phyloP scores from a whole-genome alignment of 805 yeast species.

The Metschnikowia colocasiae region DNA sequence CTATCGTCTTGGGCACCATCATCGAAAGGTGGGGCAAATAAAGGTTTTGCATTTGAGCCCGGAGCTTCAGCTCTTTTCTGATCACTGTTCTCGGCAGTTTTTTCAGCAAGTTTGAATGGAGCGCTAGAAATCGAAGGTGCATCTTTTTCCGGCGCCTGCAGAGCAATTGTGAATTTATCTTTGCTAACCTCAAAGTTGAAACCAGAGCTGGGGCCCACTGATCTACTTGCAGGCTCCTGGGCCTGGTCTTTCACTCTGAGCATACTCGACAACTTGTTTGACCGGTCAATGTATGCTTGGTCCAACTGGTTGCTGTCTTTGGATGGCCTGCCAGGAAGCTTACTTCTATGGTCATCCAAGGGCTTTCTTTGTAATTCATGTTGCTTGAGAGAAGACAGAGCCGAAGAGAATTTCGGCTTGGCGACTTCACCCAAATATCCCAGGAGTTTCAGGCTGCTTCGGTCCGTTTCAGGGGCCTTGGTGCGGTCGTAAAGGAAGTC shows the following conservation, averaged over 20 bases:
- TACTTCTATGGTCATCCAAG: neutral
- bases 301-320: slow-evolving; percentile 22
- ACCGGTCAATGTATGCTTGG: slow-evolving; percentile 23
- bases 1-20: slow-evolving; percentile 1
- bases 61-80: neutral
- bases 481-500: slow-evolving; percentile 34
- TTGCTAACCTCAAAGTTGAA: slow-evolving; percentile 35
- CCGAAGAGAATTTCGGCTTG: slow-evolving; percentile 28
- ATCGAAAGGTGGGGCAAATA: slow-evolving; percentile 5
- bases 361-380: neutral
- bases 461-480: slow-evolving; percentile 12
- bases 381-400: neutral
- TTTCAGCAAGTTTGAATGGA: slow-evolving; percentile 6
- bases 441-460: slow-evolving; percentile 15
- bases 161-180: slow-evolving; percentile 24
- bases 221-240: neutral
- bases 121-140: neutral
- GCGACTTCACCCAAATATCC: slow-evolving; percentile 36
- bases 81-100: too few species aligned
- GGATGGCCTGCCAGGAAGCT: neutral
- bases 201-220: slow-evolving; percentile 33
- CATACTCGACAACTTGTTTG: slow-evolving; percentile 25
- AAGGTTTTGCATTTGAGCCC: neutral
- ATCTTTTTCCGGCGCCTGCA: slow-evolving; percentile 5
- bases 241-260: slow-evolving; percentile 30